Conservation (phyloP, 805 yeast species). For the Wickerhamiella allomyrinae region DNA sequence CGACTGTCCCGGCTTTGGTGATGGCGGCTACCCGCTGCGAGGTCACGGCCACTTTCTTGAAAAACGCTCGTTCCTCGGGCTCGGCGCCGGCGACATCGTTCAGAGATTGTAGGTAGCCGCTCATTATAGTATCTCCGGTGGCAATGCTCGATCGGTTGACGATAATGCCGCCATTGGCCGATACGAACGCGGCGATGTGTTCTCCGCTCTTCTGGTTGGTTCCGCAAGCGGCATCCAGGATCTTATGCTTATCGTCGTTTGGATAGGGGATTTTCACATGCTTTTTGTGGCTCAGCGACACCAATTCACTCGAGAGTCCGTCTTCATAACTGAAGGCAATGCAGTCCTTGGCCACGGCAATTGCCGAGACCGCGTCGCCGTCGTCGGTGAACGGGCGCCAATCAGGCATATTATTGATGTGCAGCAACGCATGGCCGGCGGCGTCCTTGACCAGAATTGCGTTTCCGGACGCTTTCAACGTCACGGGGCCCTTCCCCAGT, state of each 20-base stretch:
- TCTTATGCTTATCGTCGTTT: neutral
- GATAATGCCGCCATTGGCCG: neutral
- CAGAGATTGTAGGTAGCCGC: neutral
- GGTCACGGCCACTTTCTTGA: neutral
- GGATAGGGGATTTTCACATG: neutral
- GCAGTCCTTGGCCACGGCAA: neutral
- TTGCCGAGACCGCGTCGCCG: neutral
- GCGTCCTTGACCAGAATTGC: neutral
- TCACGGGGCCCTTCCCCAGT: neutral
- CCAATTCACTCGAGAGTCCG: neutral
- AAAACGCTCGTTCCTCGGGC: neutral
- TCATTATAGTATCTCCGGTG: neutral
- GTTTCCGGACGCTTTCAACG: neutral
- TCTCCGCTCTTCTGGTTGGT: neutral
- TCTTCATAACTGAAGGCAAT: neutral
- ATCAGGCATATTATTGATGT: neutral
- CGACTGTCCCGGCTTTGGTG: neutral
- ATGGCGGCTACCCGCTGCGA: neutral
- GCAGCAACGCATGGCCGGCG: neutral
- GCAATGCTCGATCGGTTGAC: neutral
- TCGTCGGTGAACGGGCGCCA: neutral
- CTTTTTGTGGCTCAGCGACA: neutral
- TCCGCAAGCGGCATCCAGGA: neutral
- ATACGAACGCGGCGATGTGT: neutral
- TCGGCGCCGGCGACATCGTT: neutral